Base-by-base conservation (phyloP, 768 basidiomycete species). In the Tephrocybe sp. region DNA sequence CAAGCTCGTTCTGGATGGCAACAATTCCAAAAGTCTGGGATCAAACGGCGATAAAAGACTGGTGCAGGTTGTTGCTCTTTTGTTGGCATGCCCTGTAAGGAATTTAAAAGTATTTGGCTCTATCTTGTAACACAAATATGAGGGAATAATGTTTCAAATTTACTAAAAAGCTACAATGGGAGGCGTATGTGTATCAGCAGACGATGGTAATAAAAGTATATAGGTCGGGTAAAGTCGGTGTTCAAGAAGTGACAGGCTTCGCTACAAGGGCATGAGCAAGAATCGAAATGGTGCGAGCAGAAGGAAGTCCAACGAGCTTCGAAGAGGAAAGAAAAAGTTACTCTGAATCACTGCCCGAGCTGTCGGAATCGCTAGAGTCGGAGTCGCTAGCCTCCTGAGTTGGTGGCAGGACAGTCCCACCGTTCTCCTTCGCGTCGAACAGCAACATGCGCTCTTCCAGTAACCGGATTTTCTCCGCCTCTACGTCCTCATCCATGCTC, bases 401-500 rank as follows among this genome's bases (percentile, higher is more conserved):
- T 32, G 72, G 69, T 14, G 76, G 57, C 14, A 68, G 63, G n/a
- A 69, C 60, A 5, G 71, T 54, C 9, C 67, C 62, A 34, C 68
- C 73, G 43, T 71, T 73, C 36, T 74, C 71, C 32, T 76, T 76
- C 54, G 82, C 75, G 45, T 93, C 88, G 66, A 98, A 95, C 25
- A 90, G 78, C 24, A 81, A 78, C 75, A 98, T 86, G 55, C 92
- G 85, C 61, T 86, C 86, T 70, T 99, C 96, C 37, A 99, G 78
- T 67, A 84, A 79, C 45, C 88, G 82, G 63, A 99, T 99, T 76
- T 95, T 93, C 74, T 93, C 93, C 7, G 91, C 88, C 72, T 99
- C 96, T 28, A 88, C 88, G 58, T 93, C 90, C 73, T 98, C 94
- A 65, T 98, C 93, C 90, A 98, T 95, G 65, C 88, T 91, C 78